phyloP scores from a whole-genome alignment of 768 basidiomycete species.

The Boletus fagicola region DNA sequence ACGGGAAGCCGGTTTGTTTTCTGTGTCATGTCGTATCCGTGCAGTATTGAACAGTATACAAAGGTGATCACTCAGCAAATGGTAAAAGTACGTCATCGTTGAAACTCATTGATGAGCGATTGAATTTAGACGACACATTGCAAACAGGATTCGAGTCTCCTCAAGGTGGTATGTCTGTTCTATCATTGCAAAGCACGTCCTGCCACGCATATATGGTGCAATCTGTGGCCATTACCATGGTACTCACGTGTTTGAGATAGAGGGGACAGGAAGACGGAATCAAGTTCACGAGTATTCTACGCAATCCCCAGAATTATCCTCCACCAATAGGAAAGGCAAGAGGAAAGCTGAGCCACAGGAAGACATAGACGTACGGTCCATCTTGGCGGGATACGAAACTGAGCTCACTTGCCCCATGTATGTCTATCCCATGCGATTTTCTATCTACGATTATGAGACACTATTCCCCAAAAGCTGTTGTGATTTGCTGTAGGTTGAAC shows the following conservation, averaged over 20 bases:
- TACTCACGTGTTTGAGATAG: constrained; percentile 12
- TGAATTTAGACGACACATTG: background rate
- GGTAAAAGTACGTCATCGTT: constrained; percentile 9
- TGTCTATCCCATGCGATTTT: constrained; percentile 27
- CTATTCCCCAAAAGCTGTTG: constrained; percentile 54
- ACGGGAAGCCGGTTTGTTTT: constrained; percentile 7
- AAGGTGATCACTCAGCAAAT: constrained; percentile 9
- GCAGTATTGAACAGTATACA: background rate
- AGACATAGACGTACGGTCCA: constrained; percentile 23
- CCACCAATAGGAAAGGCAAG: constrained; percentile 46
- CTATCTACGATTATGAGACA: background rate
- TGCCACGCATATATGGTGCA: background rate
- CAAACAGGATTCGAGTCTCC: background rate
- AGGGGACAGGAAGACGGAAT: background rate
- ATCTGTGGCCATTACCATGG: background rate
- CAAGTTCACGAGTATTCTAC: constrained; percentile 5
- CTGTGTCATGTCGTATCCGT: background rate
- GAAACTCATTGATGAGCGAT: background rate
- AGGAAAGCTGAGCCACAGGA: constrained; percentile 33
- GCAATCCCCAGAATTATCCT: background rate
- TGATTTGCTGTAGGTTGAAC: constrained; percentile 58
- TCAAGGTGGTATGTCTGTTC: constrained; percentile 20
- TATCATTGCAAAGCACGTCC: background rate
- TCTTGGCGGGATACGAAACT: constrained; percentile 53
- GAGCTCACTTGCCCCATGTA: constrained; percentile 75